phyloP scores from a whole-genome alignment of 331 rosid species.

The Malus hybrid region DNA sequence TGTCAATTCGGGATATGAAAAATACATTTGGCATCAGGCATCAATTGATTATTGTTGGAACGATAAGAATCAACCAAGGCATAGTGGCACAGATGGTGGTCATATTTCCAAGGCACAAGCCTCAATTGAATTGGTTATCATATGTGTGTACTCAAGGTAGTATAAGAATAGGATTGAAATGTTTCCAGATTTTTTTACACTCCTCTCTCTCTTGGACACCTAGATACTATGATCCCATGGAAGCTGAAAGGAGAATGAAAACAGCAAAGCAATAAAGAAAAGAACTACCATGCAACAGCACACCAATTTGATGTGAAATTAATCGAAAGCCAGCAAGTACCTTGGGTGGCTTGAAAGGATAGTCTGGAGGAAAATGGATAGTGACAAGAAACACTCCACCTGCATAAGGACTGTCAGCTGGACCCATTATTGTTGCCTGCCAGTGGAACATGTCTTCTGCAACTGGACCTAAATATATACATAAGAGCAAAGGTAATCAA shows the following conservation, averaged over 20 bases:
- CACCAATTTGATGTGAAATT: not conserved
- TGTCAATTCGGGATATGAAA: not conserved
- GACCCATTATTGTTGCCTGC: constrained; percentile 33
- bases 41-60: no score
- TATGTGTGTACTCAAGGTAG: no score
- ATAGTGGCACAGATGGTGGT: no score
- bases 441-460: constrained; percentile 27
- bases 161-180: no score
- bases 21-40: not conserved
- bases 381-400: no score
- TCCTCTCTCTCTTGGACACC: not conserved
- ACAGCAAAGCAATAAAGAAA: not conserved
- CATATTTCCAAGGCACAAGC: no score
- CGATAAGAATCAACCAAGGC: no score
- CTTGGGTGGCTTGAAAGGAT: constrained; percentile 27
- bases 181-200: no score
- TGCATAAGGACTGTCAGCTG: constrained; percentile 24
- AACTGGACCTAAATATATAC: constrained; percentile 26
- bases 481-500: constrained; percentile 1
- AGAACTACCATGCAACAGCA: not conserved
- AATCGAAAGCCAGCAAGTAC: constrained; percentile 7
- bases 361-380: no score
- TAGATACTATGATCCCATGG: no score
- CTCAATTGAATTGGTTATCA: no score
- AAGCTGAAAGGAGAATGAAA: no score